These are phyloP conservation scores for Petunia hybrid DNA, from an alignment of 305 asterid genomes.

Conservation along the genomic window DNA sequence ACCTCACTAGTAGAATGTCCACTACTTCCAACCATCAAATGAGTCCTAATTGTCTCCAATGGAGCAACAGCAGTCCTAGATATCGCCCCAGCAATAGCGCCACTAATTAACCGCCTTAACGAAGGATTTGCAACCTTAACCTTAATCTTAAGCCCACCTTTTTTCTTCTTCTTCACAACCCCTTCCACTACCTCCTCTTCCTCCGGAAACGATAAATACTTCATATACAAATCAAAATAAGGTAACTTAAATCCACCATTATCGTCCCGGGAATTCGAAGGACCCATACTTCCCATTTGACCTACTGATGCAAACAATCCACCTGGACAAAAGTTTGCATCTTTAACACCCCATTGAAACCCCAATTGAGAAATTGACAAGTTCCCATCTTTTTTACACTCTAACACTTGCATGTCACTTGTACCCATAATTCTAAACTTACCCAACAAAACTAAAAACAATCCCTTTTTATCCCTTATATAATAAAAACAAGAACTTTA, in stretches of 20 bases:
- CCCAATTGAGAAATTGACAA: conserved; percentile 64
- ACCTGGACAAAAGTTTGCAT: conserved; percentile 68
- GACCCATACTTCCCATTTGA: conserved; percentile 63
- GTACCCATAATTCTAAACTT: conserved; percentile 47
- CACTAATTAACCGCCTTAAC: conserved; percentile 86
- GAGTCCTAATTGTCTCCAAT: conserved; percentile 96
- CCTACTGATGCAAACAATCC: conserved; percentile 91
- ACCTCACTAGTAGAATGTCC: conserved; percentile 85
- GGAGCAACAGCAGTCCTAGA: conserved; percentile 99
- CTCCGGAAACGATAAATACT: conserved; percentile 75
- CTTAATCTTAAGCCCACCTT: conserved; percentile 61
- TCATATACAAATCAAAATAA: conserved; percentile 65
- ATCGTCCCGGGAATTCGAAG: conserved; percentile 48
- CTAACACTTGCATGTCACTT: conserved; percentile 59
- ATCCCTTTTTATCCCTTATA: background rate
- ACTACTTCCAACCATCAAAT: conserved; percentile 92
- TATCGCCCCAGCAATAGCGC: conserved; percentile 92
- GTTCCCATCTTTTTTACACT: conserved; percentile 55
- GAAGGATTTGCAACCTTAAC: conserved; percentile 83
- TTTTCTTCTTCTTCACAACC: conserved; percentile 48
- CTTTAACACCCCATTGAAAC: conserved; percentile 66
- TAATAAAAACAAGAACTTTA: conserved; percentile 13
- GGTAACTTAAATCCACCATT: conserved; percentile 78
- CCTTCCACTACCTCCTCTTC: conserved; percentile 64
- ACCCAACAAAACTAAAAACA: background rate